A percentile compares a stretch with the other conserved stretches of the same genome.
These are phyloP conservation scores for Immersiporthe knoxdaviesiana DNA, from an alignment of 2,329 filamentous ascomycete species.

Conservation along the genomic window DNA sequence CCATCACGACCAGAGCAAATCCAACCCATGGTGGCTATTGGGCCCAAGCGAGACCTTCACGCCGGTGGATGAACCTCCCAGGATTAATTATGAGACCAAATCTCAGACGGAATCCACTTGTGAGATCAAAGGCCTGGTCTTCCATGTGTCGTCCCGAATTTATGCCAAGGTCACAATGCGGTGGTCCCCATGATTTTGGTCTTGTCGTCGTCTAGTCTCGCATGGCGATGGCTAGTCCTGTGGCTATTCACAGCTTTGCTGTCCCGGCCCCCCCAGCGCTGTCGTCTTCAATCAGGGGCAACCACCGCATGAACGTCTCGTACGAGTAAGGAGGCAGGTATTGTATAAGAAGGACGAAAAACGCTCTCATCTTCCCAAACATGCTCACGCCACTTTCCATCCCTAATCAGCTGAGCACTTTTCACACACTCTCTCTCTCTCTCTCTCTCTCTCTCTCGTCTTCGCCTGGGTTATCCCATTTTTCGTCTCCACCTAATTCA, in stretches of 20 bases:
- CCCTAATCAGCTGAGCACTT: conserved; percentile 23
- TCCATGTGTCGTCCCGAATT: not conserved
- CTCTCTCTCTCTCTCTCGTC: not conserved
- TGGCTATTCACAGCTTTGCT: not conserved
- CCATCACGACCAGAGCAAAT: not conserved
- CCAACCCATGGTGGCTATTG: no score
- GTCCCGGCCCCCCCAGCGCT: not conserved
- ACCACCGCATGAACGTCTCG: not conserved
- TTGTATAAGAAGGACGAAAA: conserved; percentile 22
- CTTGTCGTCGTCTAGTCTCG: conserved; percentile 5
- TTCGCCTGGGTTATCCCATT: conserved; percentile 7
- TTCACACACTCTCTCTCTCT: not conserved
- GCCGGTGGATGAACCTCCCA: not conserved
- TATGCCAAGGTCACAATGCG: not conserved
- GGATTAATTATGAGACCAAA: conserved; percentile 1
- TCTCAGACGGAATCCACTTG: conserved; percentile 4
- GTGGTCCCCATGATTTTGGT: not conserved
- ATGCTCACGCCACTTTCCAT: conserved; percentile 27
- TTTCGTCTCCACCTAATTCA: conserved; percentile 18
- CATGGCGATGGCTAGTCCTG: not conserved
- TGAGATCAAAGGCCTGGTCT: not conserved
- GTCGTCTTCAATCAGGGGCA: not conserved
- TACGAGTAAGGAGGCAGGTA: not conserved
- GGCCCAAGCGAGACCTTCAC: not conserved
- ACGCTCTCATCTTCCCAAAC: conserved; percentile 23